Conservation (phyloP, 148 eudicot species). For the Diospyros lotus region DNA sequence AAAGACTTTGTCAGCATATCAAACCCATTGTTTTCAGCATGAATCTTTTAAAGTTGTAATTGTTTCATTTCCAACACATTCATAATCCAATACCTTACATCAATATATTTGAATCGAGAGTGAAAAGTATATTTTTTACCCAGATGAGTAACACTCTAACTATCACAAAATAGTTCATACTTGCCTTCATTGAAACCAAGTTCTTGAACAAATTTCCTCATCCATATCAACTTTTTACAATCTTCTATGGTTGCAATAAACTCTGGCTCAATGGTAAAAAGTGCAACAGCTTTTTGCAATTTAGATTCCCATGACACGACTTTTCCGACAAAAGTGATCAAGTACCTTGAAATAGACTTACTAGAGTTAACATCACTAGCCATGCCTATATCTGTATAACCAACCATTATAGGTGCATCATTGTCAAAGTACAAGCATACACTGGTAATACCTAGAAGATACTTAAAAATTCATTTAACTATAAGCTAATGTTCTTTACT, state of each 20-base stretch:
- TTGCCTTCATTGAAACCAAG: not conserved
- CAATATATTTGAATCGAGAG: not conserved
- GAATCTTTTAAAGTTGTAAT: not conserved
- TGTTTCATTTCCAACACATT: not conserved
- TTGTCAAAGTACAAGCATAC: not conserved
- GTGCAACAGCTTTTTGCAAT: not conserved
- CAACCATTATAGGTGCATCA: not conserved
- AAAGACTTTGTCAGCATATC: not conserved
- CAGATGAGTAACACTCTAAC: not conserved
- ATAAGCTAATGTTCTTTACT: not conserved
- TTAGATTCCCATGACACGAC: not conserved
- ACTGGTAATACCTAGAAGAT: not conserved
- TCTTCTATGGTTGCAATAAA: not conserved
- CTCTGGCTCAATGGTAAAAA: not conserved
- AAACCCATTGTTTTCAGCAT: not conserved
- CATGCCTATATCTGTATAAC: not conserved
- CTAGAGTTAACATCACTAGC: not conserved
- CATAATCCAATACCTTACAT: not conserved
- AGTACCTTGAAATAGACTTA: not conserved
- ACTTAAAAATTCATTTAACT: not conserved
- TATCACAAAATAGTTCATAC: not conserved
- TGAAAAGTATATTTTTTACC: too few species aligned
- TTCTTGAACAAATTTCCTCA: not conserved
- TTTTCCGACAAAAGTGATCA: not conserved
- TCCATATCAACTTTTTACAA: not conserved